Evolutionary conservation across 2,329 filamentous ascomycete genomes (phyloP), one percentile per base, ranked within the genome.

Genomic region (Botryosphaeria dothidea): DNA sequence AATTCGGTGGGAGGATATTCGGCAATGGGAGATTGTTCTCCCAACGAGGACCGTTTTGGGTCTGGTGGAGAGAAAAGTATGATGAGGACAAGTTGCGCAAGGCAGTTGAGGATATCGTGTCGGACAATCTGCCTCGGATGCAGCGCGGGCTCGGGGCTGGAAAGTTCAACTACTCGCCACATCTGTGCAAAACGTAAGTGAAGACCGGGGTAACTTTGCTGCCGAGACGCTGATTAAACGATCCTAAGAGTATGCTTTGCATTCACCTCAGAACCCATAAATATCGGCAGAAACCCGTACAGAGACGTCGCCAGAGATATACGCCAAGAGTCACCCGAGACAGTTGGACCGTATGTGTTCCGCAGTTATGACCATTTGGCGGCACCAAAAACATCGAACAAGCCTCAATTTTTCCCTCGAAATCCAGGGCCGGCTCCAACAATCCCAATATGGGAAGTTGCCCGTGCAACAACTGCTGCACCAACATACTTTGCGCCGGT

Each of bases 1-100:
- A 46, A 11, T 52, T 67, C n/a, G 45, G 38, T 11, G 62, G 21
- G 4, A 34, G 66, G 21, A 65, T 67, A 46, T 67, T 66, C 25
- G 58, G 58, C 7, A 23, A 62, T 49, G 38, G 41, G 17, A 11
- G 27, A 34, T 21, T 27, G n/a, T 62, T 49, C 58, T 29, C 21
- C 15, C 29, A 23, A 25, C 58, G 17, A 62, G 46, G 17, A 4
- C 29, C 19, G 21, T 45, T 45, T 23, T 36, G 41, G 41, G 41
- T 45, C 17, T 45, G 41, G 41, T 45, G 41, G 17, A 43, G 41
- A 27, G 41, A 15, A 4, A 62, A 62, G 29, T 62, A 62, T 31
- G 6, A 23, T 31, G 41, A 5, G 3, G 36, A 29, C 13, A 61
- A 19, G 25, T 11, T 62, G 21, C 19, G 31, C 19, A 19, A 45